phyloP scores from a whole-genome alignment of 345 rosid species.

The Syzygium aromaticum region DNA sequence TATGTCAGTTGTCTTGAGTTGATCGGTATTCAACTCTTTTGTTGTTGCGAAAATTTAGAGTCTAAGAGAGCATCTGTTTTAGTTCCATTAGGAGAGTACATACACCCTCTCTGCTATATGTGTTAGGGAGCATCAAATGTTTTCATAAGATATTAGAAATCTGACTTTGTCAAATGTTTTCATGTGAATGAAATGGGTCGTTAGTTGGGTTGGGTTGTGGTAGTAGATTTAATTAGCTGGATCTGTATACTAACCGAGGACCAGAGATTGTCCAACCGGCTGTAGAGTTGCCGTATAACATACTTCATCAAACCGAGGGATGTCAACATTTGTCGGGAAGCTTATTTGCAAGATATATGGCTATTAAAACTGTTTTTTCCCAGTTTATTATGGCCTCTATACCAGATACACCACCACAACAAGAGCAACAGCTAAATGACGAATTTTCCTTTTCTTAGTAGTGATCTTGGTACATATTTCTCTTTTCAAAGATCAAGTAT shows the following conservation, averaged over 20 bases:
- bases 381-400: neutral
- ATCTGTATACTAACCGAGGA: neutral
- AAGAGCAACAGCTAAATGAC: neutral
- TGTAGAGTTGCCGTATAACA: neutral
- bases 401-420: neutral
- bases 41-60: neutral
- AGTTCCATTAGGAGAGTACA: neutral
- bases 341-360: neutral
- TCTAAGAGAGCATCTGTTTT: neutral
- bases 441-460: neutral
- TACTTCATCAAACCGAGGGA: neutral
- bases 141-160: neutral
- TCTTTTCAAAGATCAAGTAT: neutral
- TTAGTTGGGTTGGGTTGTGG: neutral
- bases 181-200: neutral
- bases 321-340: neutral
- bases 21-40: neutral
- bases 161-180: neutral
- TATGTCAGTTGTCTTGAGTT: neutral
- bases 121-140: neutral
- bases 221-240: neutral
- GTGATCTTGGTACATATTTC: neutral
- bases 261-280: neutral
- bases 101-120: neutral
- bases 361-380: neutral